Conservation (phyloP, 805 yeast genomes). For the Priceomyces fermenticarens region DNA sequence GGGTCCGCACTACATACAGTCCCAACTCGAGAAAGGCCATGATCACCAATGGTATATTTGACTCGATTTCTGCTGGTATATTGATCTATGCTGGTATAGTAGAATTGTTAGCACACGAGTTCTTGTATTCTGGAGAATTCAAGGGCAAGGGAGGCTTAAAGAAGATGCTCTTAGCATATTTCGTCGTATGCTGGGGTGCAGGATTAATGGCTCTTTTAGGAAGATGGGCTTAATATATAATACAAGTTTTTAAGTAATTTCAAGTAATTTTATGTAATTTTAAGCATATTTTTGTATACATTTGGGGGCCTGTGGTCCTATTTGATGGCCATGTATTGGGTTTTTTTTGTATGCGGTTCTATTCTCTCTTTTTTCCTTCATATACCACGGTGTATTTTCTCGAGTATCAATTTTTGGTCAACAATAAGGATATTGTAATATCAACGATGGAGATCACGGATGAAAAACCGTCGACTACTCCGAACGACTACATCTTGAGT, state of each 20-base stretch:
- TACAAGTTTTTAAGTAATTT: no score
- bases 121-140: constrained; percentile 59
- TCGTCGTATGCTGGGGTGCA: constrained; percentile 62
- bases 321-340: no score
- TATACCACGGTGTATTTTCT: no score
- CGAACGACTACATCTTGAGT: constrained; percentile 42
- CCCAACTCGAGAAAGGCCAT: constrained; percentile 26
- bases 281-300: no score
- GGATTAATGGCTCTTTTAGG: constrained; percentile 77
- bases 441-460: no score
- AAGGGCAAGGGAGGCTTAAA: constrained; percentile 55
- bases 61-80: constrained; percentile 33
- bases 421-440: no score
- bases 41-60: constrained; percentile 31
- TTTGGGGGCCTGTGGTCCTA: no score
- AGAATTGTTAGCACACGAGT: constrained; percentile 29
- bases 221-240: constrained; percentile 56
- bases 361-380: no score
- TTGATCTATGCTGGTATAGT: constrained; percentile 30
- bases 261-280: no score
- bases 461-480: constrained; percentile 24
- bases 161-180: constrained; percentile 50
- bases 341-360: no score
- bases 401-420: no score
- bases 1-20: constrained; percentile 21